Base-by-base conservation (phyloP, 208 protist species). In the Crithidia thermophila region DNA sequence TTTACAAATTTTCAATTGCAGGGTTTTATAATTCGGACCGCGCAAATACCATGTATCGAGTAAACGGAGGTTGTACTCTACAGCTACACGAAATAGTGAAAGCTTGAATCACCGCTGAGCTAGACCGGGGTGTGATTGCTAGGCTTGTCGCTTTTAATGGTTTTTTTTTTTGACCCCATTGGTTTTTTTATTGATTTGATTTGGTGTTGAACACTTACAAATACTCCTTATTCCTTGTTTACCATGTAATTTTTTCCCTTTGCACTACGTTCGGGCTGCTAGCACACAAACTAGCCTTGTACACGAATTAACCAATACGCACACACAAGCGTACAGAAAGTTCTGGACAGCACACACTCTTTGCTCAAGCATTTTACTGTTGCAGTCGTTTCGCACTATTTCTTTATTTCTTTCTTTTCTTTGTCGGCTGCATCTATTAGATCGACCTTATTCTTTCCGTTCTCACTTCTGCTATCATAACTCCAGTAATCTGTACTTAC, bases 161-260 rank as follows among this genome's bases (percentile, higher is more conserved):
- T 18, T 30, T 34, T 7, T 30, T 30, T 11, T 11, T 18, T 27
- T 30, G 23, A 4, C 23, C 28, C 45, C 18, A 50, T 28, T 53
- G 28, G 27, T 16, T 53, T 53, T 56, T 40, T 56, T n/a, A 40
- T 42, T 42, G 40, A 21, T 46, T 18, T 46, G 16, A 46, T 59
- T 43, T 59, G 39, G 39, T 45, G 16, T 43, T 45, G 33, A 59
- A 37, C 42, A 6, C 28, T 39, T 59, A 10, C 20, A 13, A 25
- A 6, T 28, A 14, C 52, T 27, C 5, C 33, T 43, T 10, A 8
- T 11, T 39, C 34, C 18, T 51, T 51, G 0, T 18, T 4, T 13
- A 14, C n/a, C 11, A 21, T 21, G n/a, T 21, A 30, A 3, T 50
- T 20, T 50, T 28, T 20, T 7, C 11, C 28, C 20, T 50, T 2